A percentile compares a stretch with the other conserved stretches of the same genome.
Conservation (phyloP, 1,139 yeast species). For the Saccharomyces hybrid region DNA sequence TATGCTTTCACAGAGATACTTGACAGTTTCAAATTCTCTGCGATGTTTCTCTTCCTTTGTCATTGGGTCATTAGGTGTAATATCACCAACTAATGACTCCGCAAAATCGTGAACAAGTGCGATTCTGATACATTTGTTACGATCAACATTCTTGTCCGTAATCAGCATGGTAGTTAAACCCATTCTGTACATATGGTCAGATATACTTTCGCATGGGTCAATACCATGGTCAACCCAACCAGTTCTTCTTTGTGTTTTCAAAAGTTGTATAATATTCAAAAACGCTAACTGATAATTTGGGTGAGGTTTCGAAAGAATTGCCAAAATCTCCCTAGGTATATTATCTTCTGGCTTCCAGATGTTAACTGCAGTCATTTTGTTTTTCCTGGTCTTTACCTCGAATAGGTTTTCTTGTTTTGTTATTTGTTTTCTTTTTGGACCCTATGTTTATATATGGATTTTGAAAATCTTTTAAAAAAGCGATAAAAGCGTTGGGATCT, state of each 20-base stretch:
- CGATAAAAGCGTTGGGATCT: background rate
- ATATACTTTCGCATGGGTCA: conserved; percentile 59
- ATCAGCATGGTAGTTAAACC: conserved; percentile 71
- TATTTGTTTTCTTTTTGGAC: conserved; percentile 36
- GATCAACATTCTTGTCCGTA: conserved; percentile 41
- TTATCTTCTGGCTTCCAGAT: conserved; percentile 30
- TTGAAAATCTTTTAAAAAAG: background rate
- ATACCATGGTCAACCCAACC: conserved; percentile 88
- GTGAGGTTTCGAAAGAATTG: conserved; percentile 14
- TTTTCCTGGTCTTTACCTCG: background rate
- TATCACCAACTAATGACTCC: conserved; percentile 88
- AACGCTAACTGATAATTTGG: conserved; percentile 57
- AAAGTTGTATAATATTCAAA: conserved; percentile 63
- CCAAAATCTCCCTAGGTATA: conserved; percentile 21
- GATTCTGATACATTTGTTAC: conserved; percentile 67
- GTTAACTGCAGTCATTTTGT: background rate
- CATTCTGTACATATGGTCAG: conserved; percentile 98
- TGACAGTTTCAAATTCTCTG: conserved; percentile 70
- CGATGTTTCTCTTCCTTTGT: conserved; percentile 68
- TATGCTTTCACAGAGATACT: conserved; percentile 50
- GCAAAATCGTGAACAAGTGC: conserved; percentile 93
- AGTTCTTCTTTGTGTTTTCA: conserved; percentile 80
- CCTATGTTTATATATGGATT: background rate
- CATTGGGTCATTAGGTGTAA: conserved; percentile 76
- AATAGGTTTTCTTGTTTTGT: background rate